These are phyloP conservation scores for Spizellomyces punctatus DNA, from an alignment of 192 early-diverging fungal genomes.

Conservation along the genomic window DNA sequence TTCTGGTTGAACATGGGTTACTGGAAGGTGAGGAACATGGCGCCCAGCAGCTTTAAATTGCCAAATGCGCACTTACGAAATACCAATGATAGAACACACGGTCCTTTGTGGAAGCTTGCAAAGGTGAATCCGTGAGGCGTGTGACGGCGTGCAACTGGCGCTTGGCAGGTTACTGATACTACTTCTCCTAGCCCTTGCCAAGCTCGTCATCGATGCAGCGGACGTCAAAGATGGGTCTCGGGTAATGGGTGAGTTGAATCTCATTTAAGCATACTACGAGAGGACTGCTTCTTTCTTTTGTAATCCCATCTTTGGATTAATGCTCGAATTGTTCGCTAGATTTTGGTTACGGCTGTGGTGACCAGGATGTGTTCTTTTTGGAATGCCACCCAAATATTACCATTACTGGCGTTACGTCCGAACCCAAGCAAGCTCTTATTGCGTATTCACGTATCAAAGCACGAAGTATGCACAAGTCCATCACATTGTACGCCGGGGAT, in stretches of 20 bases:
- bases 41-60: too few relatives aligned
- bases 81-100: constrained; percentile 11
- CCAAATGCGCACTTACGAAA: not conserved
- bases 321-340: constrained; percentile 8
- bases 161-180: not conserved
- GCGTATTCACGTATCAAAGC: constrained; percentile 17
- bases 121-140: not conserved
- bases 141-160: too few relatives aligned
- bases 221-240: not conserved
- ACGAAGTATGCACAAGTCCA: not conserved
- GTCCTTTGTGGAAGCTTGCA: constrained; percentile 28
- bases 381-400: constrained; percentile 9
- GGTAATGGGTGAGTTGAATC: constrained; percentile 4
- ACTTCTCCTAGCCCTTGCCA: not conserved
- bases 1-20: constrained; percentile 49
- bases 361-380: constrained; percentile 35
- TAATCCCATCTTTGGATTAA: too few relatives aligned
- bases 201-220: not conserved
- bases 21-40: constrained; percentile 24
- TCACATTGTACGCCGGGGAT: constrained; percentile 31
- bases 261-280: too few relatives aligned
- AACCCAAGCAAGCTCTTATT: constrained; percentile 32
- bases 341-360: constrained; percentile 47
- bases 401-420: constrained; percentile 35
- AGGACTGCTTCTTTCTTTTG: too few relatives aligned